A percentile compares a stretch with the other conserved stretches of the same genome.
Conservation (phyloP, 169 alveolate species). For the Eimeria maxima region DNA sequence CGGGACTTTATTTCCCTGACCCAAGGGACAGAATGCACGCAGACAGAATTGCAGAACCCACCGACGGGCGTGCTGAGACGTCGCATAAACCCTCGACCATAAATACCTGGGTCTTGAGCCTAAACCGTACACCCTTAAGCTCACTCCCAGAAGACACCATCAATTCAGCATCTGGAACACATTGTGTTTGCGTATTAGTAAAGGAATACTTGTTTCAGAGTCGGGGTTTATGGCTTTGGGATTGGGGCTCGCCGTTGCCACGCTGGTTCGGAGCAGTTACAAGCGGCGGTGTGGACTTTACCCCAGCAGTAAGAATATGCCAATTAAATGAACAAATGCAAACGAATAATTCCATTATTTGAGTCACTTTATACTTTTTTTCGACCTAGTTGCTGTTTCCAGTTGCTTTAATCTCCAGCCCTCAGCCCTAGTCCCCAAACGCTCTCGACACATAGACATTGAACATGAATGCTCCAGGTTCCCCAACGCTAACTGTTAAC, state of each 20-base stretch:
- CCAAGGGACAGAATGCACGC: background rate
- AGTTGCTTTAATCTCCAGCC: background rate
- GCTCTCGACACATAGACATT: background rate
- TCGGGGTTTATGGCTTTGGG: background rate
- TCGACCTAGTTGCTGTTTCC: background rate
- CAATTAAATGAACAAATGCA: too few species aligned
- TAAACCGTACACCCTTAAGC: background rate
- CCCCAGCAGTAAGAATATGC: background rate
- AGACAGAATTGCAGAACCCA: background rate
- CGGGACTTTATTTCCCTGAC: too few species aligned
- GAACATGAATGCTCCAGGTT: background rate
- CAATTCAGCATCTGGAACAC: background rate
- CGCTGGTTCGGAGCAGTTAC: background rate
- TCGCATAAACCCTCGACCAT: background rate
- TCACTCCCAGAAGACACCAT: background rate
- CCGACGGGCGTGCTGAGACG: background rate
- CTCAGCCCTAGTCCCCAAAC: background rate
- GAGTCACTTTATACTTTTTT: background rate
- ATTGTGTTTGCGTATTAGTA: background rate
- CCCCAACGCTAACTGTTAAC: background rate
- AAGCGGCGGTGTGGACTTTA: background rate
- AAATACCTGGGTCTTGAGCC: background rate
- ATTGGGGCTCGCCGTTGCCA: background rate
- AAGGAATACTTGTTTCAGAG: background rate
- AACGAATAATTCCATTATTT: too few species aligned